Evolutionary conservation across 306 rosid species (phyloP).

Genomic region (Cicer cuneatum): DNA sequence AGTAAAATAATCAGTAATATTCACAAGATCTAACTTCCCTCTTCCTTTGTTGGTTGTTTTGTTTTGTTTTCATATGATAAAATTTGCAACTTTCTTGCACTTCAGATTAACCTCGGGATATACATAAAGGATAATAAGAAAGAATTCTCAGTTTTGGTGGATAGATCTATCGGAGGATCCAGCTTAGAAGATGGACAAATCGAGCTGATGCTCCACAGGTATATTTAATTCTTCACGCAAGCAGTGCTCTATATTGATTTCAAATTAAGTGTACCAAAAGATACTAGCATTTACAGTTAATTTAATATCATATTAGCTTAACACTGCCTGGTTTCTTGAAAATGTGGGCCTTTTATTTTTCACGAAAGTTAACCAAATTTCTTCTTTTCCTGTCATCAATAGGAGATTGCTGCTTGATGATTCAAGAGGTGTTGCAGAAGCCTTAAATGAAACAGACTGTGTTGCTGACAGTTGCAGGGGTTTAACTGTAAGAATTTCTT

Average conservation of each 20-base stretch:
- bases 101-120: slow-evolving; percentile 83
- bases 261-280: not conserved
- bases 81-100: not conserved
- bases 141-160: slow-evolving; percentile 81
- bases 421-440: slow-evolving; percentile 92
- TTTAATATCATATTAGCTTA: slow-evolving; percentile 15
- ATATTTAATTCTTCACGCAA: slow-evolving; percentile 27
- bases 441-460: slow-evolving; percentile 90
- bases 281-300: slow-evolving; percentile 7
- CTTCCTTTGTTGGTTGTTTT: slow-evolving; percentile 13
- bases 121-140: slow-evolving; percentile 58
- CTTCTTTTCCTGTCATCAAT: slow-evolving; percentile 39
- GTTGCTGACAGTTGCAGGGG: slow-evolving; percentile 72
- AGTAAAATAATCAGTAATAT: slow-evolving; percentile 14
- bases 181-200: slow-evolving; percentile 86
- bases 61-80: slow-evolving; percentile 23
- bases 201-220: slow-evolving; percentile 90
- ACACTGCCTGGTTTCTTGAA: slow-evolving; percentile 33
- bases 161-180: slow-evolving; percentile 83
- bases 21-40: slow-evolving; percentile 15
- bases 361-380: not conserved
- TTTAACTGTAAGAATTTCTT: slow-evolving; percentile 66
- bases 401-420: slow-evolving; percentile 96
- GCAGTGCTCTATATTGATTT: slow-evolving; percentile 34
- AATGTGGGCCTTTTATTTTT: slow-evolving; percentile 7